Evolutionary conservation across 495 filamentous ascomycete genomes (phyloP).

Genomic region (Tuber melanosporum): DNA sequence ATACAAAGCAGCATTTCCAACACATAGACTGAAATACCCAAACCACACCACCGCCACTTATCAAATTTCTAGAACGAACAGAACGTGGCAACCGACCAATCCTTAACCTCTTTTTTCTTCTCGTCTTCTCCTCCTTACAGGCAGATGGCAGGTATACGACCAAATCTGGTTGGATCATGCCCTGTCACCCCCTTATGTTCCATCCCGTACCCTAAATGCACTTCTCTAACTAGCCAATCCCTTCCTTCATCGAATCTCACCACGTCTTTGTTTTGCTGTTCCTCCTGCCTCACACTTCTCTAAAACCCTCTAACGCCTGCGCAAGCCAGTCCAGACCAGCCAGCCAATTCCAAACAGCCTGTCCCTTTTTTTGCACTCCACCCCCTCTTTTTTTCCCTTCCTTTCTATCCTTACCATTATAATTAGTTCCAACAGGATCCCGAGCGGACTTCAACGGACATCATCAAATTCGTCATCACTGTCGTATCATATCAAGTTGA

Average conservation of each 20-base stretch:
- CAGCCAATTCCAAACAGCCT: constrained; percentile 1
- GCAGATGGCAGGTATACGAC: not conserved
- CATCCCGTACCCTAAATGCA: constrained; percentile 3
- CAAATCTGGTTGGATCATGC: not conserved
- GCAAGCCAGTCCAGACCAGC: not conserved
- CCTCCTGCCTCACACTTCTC: not conserved
- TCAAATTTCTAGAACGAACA: not conserved
- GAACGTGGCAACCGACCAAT: not conserved
- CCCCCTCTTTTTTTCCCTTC: constrained; percentile 2
- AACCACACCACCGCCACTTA: not conserved
- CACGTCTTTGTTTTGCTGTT: constrained; percentile 4
- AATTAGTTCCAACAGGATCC: not conserved
- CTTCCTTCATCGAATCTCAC: not conserved
- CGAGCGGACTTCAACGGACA: not conserved
- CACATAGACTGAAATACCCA: not conserved
- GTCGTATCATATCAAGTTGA: constrained; percentile 4
- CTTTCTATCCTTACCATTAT: not conserved
- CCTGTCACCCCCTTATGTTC: not conserved
- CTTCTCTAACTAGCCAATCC: constrained; percentile 6
- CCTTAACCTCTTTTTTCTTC: not conserved
- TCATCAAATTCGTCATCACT: constrained; percentile 7
- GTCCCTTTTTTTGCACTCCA: constrained; percentile 4
- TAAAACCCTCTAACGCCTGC: not conserved
- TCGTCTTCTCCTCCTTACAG: not conserved
- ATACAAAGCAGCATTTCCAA: not conserved